Percentiles rank a stretch among this genome's conserved stretches.
Conservation (phyloP, 768 basidiomycete species). For the Pleurotus djamor region DNA sequence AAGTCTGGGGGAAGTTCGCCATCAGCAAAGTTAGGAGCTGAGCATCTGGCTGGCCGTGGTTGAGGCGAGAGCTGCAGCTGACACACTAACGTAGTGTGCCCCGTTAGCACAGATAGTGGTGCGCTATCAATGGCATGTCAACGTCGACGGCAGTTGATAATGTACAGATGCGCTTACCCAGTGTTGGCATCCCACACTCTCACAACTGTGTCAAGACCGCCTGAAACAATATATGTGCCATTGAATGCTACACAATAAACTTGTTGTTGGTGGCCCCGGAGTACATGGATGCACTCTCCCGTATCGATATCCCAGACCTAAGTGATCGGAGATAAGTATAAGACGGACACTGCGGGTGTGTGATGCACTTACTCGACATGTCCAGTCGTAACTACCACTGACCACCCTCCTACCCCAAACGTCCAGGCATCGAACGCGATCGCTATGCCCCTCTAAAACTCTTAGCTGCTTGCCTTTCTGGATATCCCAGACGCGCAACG, state of each 20-base stretch:
- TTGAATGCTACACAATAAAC: constrained; percentile 93
- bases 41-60: background rate
- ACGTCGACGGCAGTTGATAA: background rate
- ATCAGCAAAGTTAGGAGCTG: too few relatives aligned
- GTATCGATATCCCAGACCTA: constrained; percentile 92
- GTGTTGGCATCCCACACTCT: constrained; percentile 86
- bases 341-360: background rate
- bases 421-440: constrained; percentile 87
- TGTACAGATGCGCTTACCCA: constrained; percentile 52
- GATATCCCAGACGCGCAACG: constrained; percentile 92
- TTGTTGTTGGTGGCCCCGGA: constrained; percentile 83
- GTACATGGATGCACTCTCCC: constrained; percentile 80
- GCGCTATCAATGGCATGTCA: background rate
- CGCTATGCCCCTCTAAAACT: constrained; percentile 71
- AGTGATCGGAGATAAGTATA: background rate
- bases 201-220: constrained; percentile 92
- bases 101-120: constrained; percentile 73
- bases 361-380: constrained; percentile 61
- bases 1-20: constrained; percentile 24
- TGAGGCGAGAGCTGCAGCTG: constrained; percentile 42
- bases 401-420: constrained; percentile 81
- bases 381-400: constrained; percentile 92
- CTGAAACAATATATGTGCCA: constrained; percentile 77
- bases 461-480: constrained; percentile 69
- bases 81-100: constrained; percentile 91